Conservation (phyloP, 2,329 filamentous ascomycete species). For the Hypomyces rosellus region DNA sequence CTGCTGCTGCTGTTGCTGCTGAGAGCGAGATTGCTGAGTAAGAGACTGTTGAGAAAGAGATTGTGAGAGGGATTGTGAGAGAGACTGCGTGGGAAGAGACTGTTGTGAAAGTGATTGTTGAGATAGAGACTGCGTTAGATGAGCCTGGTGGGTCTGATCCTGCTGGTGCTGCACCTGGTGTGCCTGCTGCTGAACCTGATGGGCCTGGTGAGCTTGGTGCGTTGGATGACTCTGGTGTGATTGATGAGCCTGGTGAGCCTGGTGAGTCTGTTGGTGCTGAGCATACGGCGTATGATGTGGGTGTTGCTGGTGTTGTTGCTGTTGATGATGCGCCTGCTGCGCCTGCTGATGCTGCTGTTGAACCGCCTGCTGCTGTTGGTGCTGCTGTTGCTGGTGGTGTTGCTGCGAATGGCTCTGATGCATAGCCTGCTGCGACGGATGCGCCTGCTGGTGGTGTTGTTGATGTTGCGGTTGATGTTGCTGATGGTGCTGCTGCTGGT, state of each 20-base stretch:
- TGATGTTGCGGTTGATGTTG: conserved; percentile 22
- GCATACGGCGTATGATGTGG: background rate
- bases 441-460: conserved; percentile 29
- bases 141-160: conserved; percentile 21
- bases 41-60: background rate
- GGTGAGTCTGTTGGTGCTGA: conserved; percentile 21
- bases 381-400: conserved; percentile 23
- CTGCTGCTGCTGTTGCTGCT: conserved; percentile 19
- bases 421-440: conserved; percentile 22
- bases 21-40: conserved; percentile 16
- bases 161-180: conserved; percentile 11
- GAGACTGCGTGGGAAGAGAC: background rate
- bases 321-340: conserved; percentile 23
- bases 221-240: conserved; percentile 18
- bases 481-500: conserved; percentile 30
- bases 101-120: conserved; percentile 11
- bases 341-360: conserved; percentile 24
- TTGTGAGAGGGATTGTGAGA: background rate
- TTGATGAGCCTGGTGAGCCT: conserved; percentile 17
- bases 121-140: conserved; percentile 24
- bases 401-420: conserved; percentile 28
- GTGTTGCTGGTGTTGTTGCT: conserved; percentile 20
- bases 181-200: conserved; percentile 15
- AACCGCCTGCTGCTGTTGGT: conserved; percentile 18
- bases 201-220: conserved; percentile 18